Evolutionary conservation across 352 stramenopile genomes (phyloP), one percentile per base, ranked within the genome.

Genomic region (Pseudoperonospora humuli): DNA sequence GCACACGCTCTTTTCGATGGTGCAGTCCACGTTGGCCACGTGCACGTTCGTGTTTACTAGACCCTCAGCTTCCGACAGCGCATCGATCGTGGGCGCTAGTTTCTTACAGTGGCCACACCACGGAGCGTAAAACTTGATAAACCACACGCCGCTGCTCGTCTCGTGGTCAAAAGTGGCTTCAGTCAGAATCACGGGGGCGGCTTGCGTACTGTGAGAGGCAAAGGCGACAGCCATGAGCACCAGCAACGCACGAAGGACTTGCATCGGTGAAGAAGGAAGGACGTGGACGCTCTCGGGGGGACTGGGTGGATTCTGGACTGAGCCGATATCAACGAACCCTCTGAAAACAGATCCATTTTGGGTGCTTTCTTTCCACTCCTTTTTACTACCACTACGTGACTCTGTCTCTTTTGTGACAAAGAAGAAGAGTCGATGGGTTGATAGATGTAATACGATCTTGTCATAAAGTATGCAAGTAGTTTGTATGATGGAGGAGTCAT

Each of bases 91-190:
- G 0, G 75, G 75, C 21, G 75, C 73, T 31, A 92, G 59, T 36
- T 83, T 81, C 69, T 92, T 82, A 61, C 80, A 92, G 54, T 92
- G 80, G 14, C 73, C 68, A 49, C 80, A 92, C 80, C 80, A 92
- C 7, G 80, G 80, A 26, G 80, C 77, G 54, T 89, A 92, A 57
- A 92, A 92, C 59, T 92, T 86, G 57, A 89, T 44, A 36, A 89
- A 72, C 77, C 77, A 88, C 31, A 81, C 67, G 45, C 64, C 53
- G 20, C 55, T 34, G 34, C 64, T 55, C 8, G 70, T 89, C 41
- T 75, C 50, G 19, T 70, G 40, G 35, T 89, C 76, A 39, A 89
- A 89, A 18, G 65, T 70, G 27, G 51, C 51, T 20, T 82, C 70
- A 1, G 57, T 78, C 15, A 82, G 50, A 29, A 41, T 48, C 20